Evolutionary conservation across 352 stramenopile genomes (phyloP).

Genomic region (Globisporangium acanthophoron): DNA sequence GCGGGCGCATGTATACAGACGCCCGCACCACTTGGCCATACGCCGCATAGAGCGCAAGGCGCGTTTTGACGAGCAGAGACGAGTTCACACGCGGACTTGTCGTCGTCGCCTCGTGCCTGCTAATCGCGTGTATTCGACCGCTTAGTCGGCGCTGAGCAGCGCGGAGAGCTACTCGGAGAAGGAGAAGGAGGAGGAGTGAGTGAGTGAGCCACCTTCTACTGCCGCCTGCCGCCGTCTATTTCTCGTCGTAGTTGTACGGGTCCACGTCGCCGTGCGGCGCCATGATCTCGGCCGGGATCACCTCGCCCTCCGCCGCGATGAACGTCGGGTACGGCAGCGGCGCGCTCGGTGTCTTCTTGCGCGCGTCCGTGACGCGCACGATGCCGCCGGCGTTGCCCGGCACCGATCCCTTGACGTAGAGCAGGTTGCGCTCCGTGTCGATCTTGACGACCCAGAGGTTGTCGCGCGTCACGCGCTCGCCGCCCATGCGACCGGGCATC

Average conservation of each 20-base stretch:
- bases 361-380: slow-evolving; percentile 80
- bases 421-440: slow-evolving; percentile 89
- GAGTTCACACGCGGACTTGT: too few relatives aligned
- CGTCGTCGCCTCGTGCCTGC: not conserved
- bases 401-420: slow-evolving; percentile 93
- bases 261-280: slow-evolving; percentile 72
- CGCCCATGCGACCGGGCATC: slow-evolving; percentile 98
- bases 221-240: slow-evolving; percentile 24
- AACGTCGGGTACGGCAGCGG: slow-evolving; percentile 83
- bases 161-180: too few relatives aligned
- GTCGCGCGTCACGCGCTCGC: slow-evolving; percentile 92
- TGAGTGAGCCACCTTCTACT: not conserved
- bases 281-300: slow-evolving; percentile 61
- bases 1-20: not conserved
- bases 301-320: slow-evolving; percentile 34
- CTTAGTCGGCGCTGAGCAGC: not conserved
- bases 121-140: not conserved
- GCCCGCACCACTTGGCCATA: too few relatives aligned
- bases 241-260: slow-evolving; percentile 86
- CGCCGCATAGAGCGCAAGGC: not conserved
- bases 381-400: slow-evolving; percentile 88
- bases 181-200: not conserved
- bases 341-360: slow-evolving; percentile 70
- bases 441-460: slow-evolving; percentile 94
- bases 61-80: not conserved